A percentile compares a stretch with the other conserved stretches of the same genome.
Conservation (phyloP, 257 asterid genomes). For the Capsicum rhomboideum region DNA sequence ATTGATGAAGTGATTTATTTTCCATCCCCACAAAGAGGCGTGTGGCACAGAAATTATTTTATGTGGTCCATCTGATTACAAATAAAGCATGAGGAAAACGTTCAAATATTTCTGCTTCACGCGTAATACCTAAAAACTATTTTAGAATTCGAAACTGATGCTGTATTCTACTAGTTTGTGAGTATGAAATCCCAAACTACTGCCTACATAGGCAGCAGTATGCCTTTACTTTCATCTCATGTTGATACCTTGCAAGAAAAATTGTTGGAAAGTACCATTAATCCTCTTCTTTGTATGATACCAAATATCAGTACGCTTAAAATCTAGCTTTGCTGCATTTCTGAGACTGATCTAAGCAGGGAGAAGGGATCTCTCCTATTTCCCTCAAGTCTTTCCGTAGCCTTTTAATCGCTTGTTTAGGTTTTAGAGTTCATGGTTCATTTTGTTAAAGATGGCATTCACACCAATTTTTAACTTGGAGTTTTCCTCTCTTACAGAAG, state of each 20-base stretch:
- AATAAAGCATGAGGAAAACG: not conserved
- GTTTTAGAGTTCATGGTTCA: not conserved
- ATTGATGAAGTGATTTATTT: not conserved
- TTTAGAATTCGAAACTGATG: not conserved
- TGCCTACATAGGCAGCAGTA: not conserved
- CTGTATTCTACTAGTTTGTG: not conserved
- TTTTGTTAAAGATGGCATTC: not conserved
- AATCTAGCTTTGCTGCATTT: not conserved
- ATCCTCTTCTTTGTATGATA: not conserved
- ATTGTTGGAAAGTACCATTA: not conserved
- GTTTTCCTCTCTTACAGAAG: slow-evolving; percentile 30
- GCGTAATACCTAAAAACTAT: not conserved
- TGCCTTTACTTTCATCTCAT: not conserved
- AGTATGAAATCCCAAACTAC: not conserved
- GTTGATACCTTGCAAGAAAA: not conserved
- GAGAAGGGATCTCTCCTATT: not conserved
- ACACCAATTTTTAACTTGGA: slow-evolving; percentile 2
- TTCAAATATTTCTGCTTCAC: not conserved
- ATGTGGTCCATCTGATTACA: not conserved
- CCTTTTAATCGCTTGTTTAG: not conserved
- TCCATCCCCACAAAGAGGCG: not conserved
- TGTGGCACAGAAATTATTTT: not conserved
- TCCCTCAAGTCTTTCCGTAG: not conserved
- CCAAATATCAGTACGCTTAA: not conserved
- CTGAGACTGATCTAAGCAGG: not conserved